A percentile compares a stretch with the other conserved stretches of the same genome.
phyloP scores from a whole-genome alignment of 306 rosid species.

The Senna tora region DNA sequence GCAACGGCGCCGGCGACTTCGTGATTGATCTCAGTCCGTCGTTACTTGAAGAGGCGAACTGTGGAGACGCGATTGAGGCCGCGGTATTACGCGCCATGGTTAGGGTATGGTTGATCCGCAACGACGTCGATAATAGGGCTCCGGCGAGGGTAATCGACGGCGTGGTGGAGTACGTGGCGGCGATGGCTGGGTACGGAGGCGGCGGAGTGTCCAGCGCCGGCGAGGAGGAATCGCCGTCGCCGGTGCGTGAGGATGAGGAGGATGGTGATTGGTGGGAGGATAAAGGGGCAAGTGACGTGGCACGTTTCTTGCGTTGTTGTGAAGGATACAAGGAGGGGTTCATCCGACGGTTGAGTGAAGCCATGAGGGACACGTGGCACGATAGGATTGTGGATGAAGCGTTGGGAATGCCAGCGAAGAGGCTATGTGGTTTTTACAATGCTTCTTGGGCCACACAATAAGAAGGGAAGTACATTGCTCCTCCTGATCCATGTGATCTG shows the following conservation, averaged over 20 bases:
- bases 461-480: not conserved
- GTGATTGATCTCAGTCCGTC: conserved; percentile 50
- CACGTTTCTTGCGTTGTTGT: conserved; percentile 41
- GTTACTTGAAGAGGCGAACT: conserved; percentile 40
- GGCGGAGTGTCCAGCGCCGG: not conserved
- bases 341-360: conserved; percentile 72
- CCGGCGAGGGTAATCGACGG: conserved; percentile 59
- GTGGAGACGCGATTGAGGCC: conserved; percentile 37
- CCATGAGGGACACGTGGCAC: conserved; percentile 59
- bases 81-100: conserved; percentile 62
- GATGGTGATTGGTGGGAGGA: conserved; percentile 48
- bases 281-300: conserved; percentile 51
- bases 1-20: not conserved
- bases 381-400: conserved; percentile 52
- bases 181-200: conserved; percentile 42
- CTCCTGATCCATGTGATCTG: not conserved
- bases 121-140: no score
- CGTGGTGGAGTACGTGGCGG: conserved; percentile 55
- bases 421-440: conserved; percentile 41
- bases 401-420: conserved; percentile 42
- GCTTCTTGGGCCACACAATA: conserved; percentile 21
- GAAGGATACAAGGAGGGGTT: conserved; percentile 53
- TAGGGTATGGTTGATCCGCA: conserved; percentile 57
- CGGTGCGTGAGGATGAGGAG: conserved; percentile 30
- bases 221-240: not conserved